Conservation (phyloP, 2,329 filamentous ascomycete species). For the Aureobasidium sp. region DNA sequence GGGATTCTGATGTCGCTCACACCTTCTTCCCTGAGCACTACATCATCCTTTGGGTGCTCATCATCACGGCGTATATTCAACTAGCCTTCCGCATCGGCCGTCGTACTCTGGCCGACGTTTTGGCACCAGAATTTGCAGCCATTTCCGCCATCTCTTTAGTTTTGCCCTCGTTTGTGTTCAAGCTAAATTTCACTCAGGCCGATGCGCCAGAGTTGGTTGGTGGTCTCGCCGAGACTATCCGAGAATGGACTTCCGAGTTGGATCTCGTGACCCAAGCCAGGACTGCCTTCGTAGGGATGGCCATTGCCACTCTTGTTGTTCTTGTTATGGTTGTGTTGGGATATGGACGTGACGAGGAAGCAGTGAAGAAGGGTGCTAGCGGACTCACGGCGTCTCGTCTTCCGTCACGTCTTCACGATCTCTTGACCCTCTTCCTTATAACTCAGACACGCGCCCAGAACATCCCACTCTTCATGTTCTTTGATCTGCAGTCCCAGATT, state of each 20-base stretch:
- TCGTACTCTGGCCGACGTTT: slow-evolving; percentile 24
- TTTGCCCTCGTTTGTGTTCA: slow-evolving; percentile 67
- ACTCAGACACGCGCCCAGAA: slow-evolving; percentile 84
- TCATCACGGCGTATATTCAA: slow-evolving; percentile 62
- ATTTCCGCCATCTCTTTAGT: slow-evolving; percentile 38
- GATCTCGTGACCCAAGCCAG: slow-evolving; percentile 32
- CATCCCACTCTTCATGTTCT: slow-evolving; percentile 74
- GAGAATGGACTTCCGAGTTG: slow-evolving; percentile 22
- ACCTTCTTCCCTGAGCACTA: slow-evolving; percentile 59
- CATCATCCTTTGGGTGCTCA: slow-evolving; percentile 64
- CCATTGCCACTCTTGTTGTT: slow-evolving; percentile 25
- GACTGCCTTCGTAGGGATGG: slow-evolving; percentile 32
- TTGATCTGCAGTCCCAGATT: slow-evolving; percentile 48
- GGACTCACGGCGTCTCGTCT: slow-evolving; percentile 19
- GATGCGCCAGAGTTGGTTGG: slow-evolving; percentile 70
- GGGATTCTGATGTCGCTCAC: slow-evolving; percentile 80
- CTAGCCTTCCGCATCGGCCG: slow-evolving; percentile 42
- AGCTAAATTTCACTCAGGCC: slow-evolving; percentile 77
- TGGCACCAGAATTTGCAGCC: slow-evolving; percentile 25
- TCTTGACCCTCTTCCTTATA: slow-evolving; percentile 71
- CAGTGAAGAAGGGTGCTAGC: neutral
- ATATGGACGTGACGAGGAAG: neutral
- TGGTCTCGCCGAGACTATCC: slow-evolving; percentile 36
- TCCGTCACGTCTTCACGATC: slow-evolving; percentile 48
- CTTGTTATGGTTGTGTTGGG: neutral